Conservation (phyloP, 2,329 filamentous ascomycete genomes). For the Orbilia blumenaviensis region DNA sequence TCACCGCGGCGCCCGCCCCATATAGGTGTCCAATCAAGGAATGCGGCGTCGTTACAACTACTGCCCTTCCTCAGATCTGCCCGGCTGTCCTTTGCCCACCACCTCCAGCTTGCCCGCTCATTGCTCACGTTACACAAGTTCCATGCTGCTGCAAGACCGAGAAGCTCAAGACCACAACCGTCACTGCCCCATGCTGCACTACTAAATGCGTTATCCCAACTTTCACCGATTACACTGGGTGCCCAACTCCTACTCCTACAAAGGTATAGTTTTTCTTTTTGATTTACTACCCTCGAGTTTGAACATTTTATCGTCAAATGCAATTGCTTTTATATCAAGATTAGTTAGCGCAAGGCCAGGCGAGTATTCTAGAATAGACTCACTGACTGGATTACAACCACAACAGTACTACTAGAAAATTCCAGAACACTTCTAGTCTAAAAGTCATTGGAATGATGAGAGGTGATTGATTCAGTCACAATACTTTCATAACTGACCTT, state of each 20-base stretch:
- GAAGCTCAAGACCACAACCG: slow-evolving; percentile 14
- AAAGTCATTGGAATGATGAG: background rate
- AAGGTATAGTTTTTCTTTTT: slow-evolving; percentile 15
- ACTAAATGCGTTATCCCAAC: slow-evolving; percentile 43
- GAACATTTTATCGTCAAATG: background rate
- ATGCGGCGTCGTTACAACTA: slow-evolving; percentile 19
- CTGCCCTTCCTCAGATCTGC: slow-evolving; percentile 23
- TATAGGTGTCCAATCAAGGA: background rate
- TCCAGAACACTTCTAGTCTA: background rate
- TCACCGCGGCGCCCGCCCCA: slow-evolving; percentile 25
- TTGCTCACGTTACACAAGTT: slow-evolving; percentile 20
- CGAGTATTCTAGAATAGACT: background rate
- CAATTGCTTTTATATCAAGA: background rate
- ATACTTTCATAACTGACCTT: background rate
- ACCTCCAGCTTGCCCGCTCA: slow-evolving; percentile 27
- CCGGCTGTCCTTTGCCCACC: slow-evolving; percentile 15
- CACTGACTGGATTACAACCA: background rate
- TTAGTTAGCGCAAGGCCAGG: background rate
- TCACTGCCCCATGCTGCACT: slow-evolving; percentile 33
- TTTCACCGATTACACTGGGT: slow-evolving; percentile 27
- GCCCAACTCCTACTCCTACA: slow-evolving; percentile 24
- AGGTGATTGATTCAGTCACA: too few relatives aligned
- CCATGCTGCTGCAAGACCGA: slow-evolving; percentile 39
- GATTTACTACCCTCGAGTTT: background rate
- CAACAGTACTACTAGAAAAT: background rate